Percentiles rank a stretch among this genome's conserved stretches.
These are phyloP conservation scores for Arthrobotrys iridis DNA, from an alignment of 2,329 filamentous ascomycete genomes.

Conservation along the genomic window DNA sequence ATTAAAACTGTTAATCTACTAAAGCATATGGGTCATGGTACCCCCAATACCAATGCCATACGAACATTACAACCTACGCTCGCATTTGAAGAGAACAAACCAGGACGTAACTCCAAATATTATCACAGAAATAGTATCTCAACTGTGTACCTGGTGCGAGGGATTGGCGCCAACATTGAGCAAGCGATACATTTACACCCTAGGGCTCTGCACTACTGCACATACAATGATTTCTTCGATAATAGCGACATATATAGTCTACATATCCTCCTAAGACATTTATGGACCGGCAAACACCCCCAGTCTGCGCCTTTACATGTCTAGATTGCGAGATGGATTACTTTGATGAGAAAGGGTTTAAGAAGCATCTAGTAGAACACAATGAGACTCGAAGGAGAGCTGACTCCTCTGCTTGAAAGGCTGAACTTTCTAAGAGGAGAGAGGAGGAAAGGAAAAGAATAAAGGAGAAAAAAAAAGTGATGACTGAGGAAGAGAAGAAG, in stretches of 20 bases:
- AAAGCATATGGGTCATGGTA: too few relatives aligned
- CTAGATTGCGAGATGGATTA: not conserved
- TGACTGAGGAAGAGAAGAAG: too few relatives aligned
- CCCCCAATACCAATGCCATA: too few relatives aligned
- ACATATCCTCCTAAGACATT: not conserved
- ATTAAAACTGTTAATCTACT: too few relatives aligned
- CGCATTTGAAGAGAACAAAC: not conserved
- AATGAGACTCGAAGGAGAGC: not conserved
- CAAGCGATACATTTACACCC: not conserved
- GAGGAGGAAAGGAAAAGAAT: too few relatives aligned
- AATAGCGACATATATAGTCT: not conserved
- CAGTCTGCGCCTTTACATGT: not conserved
- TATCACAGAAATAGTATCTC: not conserved
- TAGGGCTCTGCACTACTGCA: not conserved
- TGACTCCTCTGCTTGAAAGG: not conserved
- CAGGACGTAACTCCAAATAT: not conserved
- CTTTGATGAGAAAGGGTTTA: not conserved
- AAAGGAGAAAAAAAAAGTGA: too few relatives aligned
- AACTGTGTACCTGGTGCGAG: not conserved
- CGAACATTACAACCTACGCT: not conserved
- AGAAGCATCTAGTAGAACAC: not conserved
- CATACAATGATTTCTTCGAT: not conserved
- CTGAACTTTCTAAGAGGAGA: too few relatives aligned
- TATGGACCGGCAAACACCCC: not conserved
- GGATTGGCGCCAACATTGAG: not conserved